A percentile compares a stretch with the other conserved stretches of the same genome.
phyloP scores from a whole-genome alignment of 352 stramenopile genomes.

The Thalassiosira mediterranea region DNA sequence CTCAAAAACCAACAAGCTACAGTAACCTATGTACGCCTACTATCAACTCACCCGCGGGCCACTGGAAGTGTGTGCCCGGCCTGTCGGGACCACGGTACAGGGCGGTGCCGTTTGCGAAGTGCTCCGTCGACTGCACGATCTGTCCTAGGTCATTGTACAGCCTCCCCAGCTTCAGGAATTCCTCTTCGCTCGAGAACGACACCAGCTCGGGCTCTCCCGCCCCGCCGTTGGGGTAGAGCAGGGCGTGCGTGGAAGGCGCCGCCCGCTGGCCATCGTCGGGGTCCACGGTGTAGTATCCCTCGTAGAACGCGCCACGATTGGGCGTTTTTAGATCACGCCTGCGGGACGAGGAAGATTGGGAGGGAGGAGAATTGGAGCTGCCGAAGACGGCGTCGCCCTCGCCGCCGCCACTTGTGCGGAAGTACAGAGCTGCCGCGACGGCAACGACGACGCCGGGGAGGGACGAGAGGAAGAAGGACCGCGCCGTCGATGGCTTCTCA shows the following conservation, averaged over 20 bases:
- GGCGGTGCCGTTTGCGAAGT: constrained; percentile 46
- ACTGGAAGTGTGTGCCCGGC: constrained; percentile 48
- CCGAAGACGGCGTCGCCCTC: background rate
- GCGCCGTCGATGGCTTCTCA: background rate
- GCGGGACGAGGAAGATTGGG: background rate
- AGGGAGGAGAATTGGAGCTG: constrained; percentile 4
- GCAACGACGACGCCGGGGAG: constrained; percentile 38
- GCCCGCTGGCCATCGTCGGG: constrained; percentile 6
- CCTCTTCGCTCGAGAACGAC: constrained; percentile 27
- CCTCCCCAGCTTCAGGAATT: constrained; percentile 38
- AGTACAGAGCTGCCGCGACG: constrained; percentile 24
- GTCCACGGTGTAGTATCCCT: constrained; percentile 46
- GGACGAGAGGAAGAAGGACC: constrained; percentile 13
- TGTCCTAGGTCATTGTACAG: constrained; percentile 53
- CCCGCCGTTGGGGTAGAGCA: constrained; percentile 42
- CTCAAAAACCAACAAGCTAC: too few species aligned
- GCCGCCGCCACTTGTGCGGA: background rate
- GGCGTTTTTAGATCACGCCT: constrained; percentile 1
- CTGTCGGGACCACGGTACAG: constrained; percentile 35
- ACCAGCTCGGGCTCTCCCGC: constrained; percentile 24
- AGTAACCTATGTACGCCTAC: background rate
- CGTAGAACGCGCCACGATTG: constrained; percentile 14
- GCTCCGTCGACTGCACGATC: constrained; percentile 42
- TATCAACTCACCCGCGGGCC: constrained; percentile 21
- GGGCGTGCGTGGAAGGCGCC: constrained; percentile 34